A percentile compares a stretch with the other conserved stretches of the same genome.
Evolutionary conservation across 495 filamentous ascomycete species (phyloP).

Genomic region (Penicillium herquei): DNA sequence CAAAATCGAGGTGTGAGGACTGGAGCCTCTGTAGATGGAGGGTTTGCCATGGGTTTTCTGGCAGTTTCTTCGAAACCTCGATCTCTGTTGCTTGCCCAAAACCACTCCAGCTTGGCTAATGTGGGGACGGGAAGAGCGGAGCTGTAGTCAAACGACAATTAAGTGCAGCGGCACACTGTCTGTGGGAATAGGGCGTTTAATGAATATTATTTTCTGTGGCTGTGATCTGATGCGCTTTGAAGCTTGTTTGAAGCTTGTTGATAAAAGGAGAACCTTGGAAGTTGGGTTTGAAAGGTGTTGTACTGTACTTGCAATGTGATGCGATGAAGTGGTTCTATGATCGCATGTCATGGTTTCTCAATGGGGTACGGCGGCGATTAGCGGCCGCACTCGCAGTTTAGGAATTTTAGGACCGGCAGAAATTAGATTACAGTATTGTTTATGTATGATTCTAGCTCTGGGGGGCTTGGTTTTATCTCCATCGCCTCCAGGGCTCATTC

Average conservation of each 20-base stretch:
- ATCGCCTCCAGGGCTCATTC: too few relatives aligned
- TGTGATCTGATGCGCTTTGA: too few relatives aligned
- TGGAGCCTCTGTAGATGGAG: conserved; percentile 54
- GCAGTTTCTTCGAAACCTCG: conserved; percentile 17
- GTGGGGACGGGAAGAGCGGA: conserved; percentile 4
- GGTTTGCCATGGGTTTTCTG: conserved; percentile 56
- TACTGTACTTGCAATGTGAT: not conserved
- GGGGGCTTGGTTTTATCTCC: too few relatives aligned
- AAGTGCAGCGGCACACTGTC: not conserved
- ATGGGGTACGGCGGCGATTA: conserved; percentile 12
- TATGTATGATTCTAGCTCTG: too few relatives aligned
- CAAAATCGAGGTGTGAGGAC: conserved; percentile 84
- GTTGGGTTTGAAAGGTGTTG: not conserved
- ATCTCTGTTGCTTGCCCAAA: conserved; percentile 35
- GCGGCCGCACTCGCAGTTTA: too few relatives aligned
- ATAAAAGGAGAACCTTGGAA: not conserved
- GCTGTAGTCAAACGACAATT: not conserved
- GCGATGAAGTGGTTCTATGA: not conserved
- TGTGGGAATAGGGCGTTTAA: not conserved
- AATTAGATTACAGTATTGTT: too few relatives aligned
- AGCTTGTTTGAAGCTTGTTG: not conserved
- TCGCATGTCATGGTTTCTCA: conserved; percentile 6
- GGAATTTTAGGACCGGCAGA: too few relatives aligned
- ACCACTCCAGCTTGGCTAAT: conserved; percentile 41
- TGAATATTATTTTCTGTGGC: not conserved